Base-by-base conservation (phyloP, 2,329 filamentous ascomycete genomes). In the Aspergillus carbonarius region DNA sequence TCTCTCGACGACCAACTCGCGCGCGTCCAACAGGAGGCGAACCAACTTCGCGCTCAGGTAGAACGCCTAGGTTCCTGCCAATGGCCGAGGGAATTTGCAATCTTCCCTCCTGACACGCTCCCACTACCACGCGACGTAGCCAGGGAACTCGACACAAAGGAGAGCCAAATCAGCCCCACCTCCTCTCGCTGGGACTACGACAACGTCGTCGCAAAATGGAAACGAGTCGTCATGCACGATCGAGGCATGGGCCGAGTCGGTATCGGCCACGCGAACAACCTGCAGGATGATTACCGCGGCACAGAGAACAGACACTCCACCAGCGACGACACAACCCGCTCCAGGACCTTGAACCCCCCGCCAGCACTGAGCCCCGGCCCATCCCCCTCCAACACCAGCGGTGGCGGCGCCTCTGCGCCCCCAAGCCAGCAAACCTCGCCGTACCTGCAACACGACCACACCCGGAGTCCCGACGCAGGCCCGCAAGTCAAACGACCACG, bases 131-230 rank as follows among this genome's bases (percentile, higher is more conserved):
- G 72, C 4, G 72, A 75, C 17, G 71, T 76, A 15, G 69, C 74
- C 7, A 67, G 74, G 37, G 75, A 78, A 58, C 60, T 78, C 17
- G 71, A 74, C 58, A 58, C 68, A 7, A 66, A 72, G 23, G 70
- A 74, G 17, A 74, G 74, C 60, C 65, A 71, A 18, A 71, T 73
- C 40, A 70, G 68, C 32, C 65, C 73, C 2, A 66, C 72, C 32
- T 74, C 74, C 7, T 58, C 71, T 0, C 70, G 76, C 42, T 81
- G 78, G 79, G 79, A 81, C 61, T 81, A 79, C 56, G 79, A 82
- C 48, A 76, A 67, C 34, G 67, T 82, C 4, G 72, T 82, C 12
- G 69, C 75, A 3, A 81, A 81, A 60, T 82, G 80, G 80, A 80
- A 75, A 60, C 71, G 76, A 1, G 78, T 79, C 27, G 74, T 81